A percentile compares a stretch with the other conserved stretches of the same genome.
phyloP scores from a whole-genome alignment of 495 filamentous ascomycete species.

The Hyaloscypha finlandica region DNA sequence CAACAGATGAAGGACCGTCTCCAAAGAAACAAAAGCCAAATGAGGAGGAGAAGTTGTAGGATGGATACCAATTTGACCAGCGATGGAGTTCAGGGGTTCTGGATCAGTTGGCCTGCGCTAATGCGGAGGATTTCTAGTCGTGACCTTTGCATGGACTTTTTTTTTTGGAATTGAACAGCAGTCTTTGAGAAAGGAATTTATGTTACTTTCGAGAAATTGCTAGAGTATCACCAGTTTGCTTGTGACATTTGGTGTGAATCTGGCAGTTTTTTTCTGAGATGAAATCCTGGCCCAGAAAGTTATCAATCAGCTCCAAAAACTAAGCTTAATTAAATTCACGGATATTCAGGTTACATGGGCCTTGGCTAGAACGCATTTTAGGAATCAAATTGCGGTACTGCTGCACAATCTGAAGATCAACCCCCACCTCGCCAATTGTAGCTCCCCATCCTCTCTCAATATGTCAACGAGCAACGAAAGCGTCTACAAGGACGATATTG shows the following conservation, averaged over 20 bases:
- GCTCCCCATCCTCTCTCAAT: neutral
- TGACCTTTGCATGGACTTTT: too few species aligned
- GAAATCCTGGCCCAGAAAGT: too few species aligned
- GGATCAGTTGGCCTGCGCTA: neutral
- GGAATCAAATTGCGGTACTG: neutral
- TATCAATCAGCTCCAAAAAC: too few species aligned
- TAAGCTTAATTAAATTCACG: too few species aligned
- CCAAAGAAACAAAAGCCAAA: conserved; percentile 40
- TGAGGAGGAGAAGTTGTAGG: conserved; percentile 17
- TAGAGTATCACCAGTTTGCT: too few species aligned
- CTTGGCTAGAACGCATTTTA: too few species aligned
- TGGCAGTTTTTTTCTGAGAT: too few species aligned
- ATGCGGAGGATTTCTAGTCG: neutral
- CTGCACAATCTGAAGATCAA: neutral
- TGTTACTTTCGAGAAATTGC: too few species aligned
- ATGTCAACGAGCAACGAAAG: conserved; percentile 24
- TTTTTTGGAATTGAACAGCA: too few species aligned
- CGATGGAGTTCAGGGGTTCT: neutral
- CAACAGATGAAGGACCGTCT: conserved; percentile 33
- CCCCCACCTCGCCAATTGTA: neutral
- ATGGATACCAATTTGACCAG: conserved; percentile 14
- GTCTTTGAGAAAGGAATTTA: too few species aligned
- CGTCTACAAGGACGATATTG: conserved; percentile 62
- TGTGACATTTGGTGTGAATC: too few species aligned
- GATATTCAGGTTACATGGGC: too few species aligned